phyloP scores from a whole-genome alignment of 1,139 yeast genomes.

The Yamadazyma songkhlaensis region DNA sequence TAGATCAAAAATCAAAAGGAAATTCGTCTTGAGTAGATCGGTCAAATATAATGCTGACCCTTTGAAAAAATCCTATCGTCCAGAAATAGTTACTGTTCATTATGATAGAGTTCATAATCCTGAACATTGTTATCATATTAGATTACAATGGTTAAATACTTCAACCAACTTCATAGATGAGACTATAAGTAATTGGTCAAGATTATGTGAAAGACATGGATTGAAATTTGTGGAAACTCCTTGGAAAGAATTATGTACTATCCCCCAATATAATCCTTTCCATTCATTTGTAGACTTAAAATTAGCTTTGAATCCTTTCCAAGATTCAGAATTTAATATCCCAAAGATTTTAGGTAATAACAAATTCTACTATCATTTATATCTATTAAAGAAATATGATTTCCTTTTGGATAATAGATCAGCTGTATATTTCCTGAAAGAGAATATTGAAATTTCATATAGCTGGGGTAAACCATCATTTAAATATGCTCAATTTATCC shows the following conservation, averaged over 20 bases:
- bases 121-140: conserved; percentile 87
- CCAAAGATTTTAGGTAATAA: conserved; percentile 46
- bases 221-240: conserved; percentile 88
- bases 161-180: conserved; percentile 90
- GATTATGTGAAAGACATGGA: conserved; percentile 85
- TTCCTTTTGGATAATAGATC: conserved; percentile 83
- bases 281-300: conserved; percentile 76
- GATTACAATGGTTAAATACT: conserved; percentile 90
- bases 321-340: conserved; percentile 51
- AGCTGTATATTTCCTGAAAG: conserved; percentile 55
- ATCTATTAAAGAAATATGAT: conserved; percentile 63
- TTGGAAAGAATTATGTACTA: conserved; percentile 77
- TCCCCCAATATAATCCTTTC: conserved; percentile 79
- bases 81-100: conserved; percentile 79
- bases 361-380: conserved; percentile 60
- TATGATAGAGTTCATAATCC: conserved; percentile 93
- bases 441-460: conserved; percentile 58
- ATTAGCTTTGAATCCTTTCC: conserved; percentile 67
- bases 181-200: conserved; percentile 73
- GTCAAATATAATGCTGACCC: conserved; percentile 80
- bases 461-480: conserved; percentile 92
- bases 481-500: conserved; percentile 85
- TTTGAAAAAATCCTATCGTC: conserved; percentile 63
- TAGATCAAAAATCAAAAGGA: conserved; percentile 21
- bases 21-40: conserved; percentile 51